Conservation (phyloP, 2,329 filamentous ascomycete species). For the Chaetomiaceae sp. region DNA sequence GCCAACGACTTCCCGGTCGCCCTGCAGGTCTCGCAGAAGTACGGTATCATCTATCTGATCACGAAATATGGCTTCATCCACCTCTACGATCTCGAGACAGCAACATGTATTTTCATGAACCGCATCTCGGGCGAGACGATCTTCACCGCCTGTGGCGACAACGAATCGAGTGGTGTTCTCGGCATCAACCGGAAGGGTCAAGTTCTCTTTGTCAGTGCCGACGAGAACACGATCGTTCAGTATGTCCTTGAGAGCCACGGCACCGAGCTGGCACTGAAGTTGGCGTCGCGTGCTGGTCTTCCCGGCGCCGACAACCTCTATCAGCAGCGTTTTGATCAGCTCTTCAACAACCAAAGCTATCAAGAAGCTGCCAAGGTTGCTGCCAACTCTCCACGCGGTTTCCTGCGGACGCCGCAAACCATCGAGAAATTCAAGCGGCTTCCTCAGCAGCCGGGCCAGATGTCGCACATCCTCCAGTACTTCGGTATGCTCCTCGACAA, state of each 20-base stretch:
- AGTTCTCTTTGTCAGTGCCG: constrained; percentile 87
- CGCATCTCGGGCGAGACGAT: constrained; percentile 99
- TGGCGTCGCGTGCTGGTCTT: constrained; percentile 89
- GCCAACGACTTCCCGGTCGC: constrained; percentile 97
- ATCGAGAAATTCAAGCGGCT: constrained; percentile 94
- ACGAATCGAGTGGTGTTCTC: constrained; percentile 79
- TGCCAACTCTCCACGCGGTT: constrained; percentile 92
- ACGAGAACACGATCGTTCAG: constrained; percentile 85
- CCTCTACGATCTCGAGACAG: constrained; percentile 94
- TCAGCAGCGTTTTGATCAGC: constrained; percentile 84
- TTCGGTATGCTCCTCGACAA: constrained; percentile 97
- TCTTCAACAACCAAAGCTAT: constrained; percentile 76
- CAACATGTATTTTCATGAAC: constrained; percentile 98
- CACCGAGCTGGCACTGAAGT: constrained; percentile 90
- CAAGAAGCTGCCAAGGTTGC: constrained; percentile 90
- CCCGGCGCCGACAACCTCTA: constrained; percentile 93
- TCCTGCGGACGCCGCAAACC: constrained; percentile 88
- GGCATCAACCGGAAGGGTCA: constrained; percentile 98
- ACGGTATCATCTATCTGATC: constrained; percentile 93
- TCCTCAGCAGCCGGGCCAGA: constrained; percentile 74
- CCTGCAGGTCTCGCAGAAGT: constrained; percentile 94
- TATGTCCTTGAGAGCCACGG: constrained; percentile 96
- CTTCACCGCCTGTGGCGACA: constrained; percentile 86
- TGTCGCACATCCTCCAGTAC: constrained; percentile 94
- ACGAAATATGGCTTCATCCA: constrained; percentile 99